Conservation (phyloP, 2,329 filamentous ascomycete genomes). For the Xylaria sp. region DNA sequence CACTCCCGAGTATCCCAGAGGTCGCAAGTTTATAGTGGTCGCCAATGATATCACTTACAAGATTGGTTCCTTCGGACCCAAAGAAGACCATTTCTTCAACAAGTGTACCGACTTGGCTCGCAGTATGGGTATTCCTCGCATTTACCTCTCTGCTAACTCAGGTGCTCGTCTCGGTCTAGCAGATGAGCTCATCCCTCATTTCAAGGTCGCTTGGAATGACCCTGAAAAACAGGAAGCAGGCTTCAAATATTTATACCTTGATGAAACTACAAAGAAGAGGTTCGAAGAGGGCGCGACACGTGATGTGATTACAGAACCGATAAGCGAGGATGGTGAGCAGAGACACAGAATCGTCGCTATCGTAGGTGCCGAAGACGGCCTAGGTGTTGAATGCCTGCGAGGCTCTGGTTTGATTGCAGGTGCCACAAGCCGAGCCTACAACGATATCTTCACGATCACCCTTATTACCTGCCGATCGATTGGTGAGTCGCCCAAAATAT, state of each 20-base stretch:
- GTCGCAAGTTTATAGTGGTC: conserved; percentile 91
- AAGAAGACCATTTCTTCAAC: conserved; percentile 97
- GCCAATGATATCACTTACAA: conserved; percentile 99
- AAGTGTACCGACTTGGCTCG: conserved; percentile 97
- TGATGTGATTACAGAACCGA: conserved; percentile 84
- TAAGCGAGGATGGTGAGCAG: conserved; percentile 85
- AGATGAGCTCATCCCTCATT: conserved; percentile 95
- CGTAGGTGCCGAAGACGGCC: conserved; percentile 89
- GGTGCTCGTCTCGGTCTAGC: conserved; percentile 96
- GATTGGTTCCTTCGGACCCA: conserved; percentile 96
- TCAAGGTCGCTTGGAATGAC: conserved; percentile 97
- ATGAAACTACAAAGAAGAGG: conserved; percentile 81
- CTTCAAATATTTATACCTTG: conserved; percentile 97
- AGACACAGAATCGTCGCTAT: conserved; percentile 94
- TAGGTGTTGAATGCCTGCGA: conserved; percentile 96
- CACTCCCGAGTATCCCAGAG: conserved; percentile 93
- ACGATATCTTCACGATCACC: conserved; percentile 98
- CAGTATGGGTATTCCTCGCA: conserved; percentile 91
- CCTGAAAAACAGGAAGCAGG: conserved; percentile 78
- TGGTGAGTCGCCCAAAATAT: conserved; percentile 59
- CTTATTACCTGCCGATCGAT: conserved; percentile 97
- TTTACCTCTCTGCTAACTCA: conserved; percentile 98
- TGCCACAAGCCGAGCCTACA: conserved; percentile 94
- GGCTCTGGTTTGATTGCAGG: conserved; percentile 98
- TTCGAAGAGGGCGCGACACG: conserved; percentile 79